Evolutionary conservation across 2,329 filamentous ascomycete genomes (phyloP).

Genomic region (Stagonosporopsis rhizophila): DNA sequence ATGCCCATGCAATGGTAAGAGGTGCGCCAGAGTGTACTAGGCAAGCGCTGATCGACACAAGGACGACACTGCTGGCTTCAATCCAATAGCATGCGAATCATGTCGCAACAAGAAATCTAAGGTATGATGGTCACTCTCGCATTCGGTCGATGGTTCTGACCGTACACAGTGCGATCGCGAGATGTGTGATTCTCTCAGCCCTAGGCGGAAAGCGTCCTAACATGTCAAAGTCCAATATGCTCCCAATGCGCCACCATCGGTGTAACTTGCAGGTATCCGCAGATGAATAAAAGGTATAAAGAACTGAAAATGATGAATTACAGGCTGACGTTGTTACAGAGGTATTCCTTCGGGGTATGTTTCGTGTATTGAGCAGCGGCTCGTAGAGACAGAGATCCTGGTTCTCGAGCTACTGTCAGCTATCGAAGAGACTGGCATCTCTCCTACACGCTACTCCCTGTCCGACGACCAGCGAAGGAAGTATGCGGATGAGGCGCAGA

Average conservation of each 20-base stretch:
- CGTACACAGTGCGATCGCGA: conserved; percentile 26
- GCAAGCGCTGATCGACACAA: background rate
- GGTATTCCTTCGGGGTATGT: conserved; percentile 35
- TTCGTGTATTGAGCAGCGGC: conserved; percentile 30
- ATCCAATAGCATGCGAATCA: conserved; percentile 36
- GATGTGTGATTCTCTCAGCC: conserved; percentile 5
- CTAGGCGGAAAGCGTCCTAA: no score
- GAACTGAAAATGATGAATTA: background rate
- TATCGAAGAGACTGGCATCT: conserved; percentile 14
- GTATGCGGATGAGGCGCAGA: conserved; percentile 19
- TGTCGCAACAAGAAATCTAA: conserved; percentile 39
- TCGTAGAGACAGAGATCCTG: conserved; percentile 31
- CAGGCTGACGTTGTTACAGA: conserved; percentile 8
- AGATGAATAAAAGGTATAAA: conserved; percentile 29
- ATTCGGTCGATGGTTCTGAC: conserved; percentile 4
- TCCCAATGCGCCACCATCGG: conserved; percentile 26
- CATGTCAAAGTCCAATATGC: conserved; percentile 21
- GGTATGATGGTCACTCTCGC: conserved; percentile 18
- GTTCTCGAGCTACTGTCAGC: conserved; percentile 27
- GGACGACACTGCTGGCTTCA: conserved; percentile 18
- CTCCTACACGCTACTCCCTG: conserved; percentile 14
- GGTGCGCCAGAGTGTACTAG: background rate
- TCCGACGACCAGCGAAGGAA: conserved; percentile 13
- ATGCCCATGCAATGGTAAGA: conserved; percentile 23
- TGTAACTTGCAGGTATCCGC: conserved; percentile 27